Evolutionary conservation across 2,329 filamentous ascomycete genomes (phyloP).

Genomic region (Graphilbum fragrans): DNA sequence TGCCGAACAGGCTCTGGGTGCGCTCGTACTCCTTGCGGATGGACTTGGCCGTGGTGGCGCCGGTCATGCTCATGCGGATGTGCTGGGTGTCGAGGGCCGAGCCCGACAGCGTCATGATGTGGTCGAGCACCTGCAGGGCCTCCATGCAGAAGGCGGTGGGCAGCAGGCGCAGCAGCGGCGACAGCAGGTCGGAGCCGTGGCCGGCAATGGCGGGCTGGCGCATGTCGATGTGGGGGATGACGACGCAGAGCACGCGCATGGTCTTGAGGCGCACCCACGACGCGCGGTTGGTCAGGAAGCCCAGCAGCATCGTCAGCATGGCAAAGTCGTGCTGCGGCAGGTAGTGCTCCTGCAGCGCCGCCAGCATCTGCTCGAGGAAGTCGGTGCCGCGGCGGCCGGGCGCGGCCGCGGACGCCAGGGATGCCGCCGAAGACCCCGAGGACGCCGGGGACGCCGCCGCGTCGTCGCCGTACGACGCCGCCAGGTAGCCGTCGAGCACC

Average conservation of each 20-base stretch:
- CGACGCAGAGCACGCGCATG: constrained; percentile 75
- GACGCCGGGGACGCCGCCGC: too few relatives aligned
- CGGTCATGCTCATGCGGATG: constrained; percentile 95
- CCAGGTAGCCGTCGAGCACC: constrained; percentile 59
- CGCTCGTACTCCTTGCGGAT: constrained; percentile 91
- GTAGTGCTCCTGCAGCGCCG: constrained; percentile 54
- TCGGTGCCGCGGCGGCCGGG: too few relatives aligned
- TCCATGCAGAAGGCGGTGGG: constrained; percentile 92
- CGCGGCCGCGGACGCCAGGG: background rate
- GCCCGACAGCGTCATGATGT: constrained; percentile 88
- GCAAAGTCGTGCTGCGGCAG: constrained; percentile 82
- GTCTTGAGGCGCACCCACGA: constrained; percentile 88
- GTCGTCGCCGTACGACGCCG: constrained; percentile 48
- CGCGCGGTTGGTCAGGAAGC: constrained; percentile 76
- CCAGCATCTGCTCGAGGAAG: constrained; percentile 63
- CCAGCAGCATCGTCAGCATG: constrained; percentile 81
- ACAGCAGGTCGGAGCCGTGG: constrained; percentile 90
- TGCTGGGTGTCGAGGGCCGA: constrained; percentile 91
- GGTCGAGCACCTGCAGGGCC: constrained; percentile 81
- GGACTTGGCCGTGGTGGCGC: constrained; percentile 62
- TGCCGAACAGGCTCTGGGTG: constrained; percentile 89
- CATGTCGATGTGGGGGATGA: constrained; percentile 90
- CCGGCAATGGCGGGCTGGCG: constrained; percentile 77
- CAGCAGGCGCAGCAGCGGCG: constrained; percentile 74
- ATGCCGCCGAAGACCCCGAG: background rate